Conservation (phyloP, 1,284 basidiomycete species). For the Cryptococcus sp. region DNA sequence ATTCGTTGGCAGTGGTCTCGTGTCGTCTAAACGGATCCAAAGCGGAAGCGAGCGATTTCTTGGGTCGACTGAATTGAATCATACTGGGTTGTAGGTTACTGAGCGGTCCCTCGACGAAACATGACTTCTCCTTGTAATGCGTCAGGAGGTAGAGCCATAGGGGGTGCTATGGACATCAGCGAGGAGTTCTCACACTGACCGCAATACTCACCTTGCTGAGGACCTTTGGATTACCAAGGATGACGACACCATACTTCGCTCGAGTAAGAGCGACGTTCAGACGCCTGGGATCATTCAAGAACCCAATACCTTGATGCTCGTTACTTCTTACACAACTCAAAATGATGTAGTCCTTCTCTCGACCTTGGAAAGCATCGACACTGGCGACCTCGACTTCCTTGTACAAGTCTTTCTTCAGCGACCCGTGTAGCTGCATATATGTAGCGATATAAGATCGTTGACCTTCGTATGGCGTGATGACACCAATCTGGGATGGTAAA, state of each 20-base stretch:
- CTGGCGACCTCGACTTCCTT: slow-evolving; percentile 99
- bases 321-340: slow-evolving; percentile 98
- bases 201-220: slow-evolving; percentile 77
- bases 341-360: slow-evolving; percentile 99
- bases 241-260: slow-evolving; percentile 96
- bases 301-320: slow-evolving; percentile 98
- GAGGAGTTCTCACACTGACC: not conserved
- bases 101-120: slow-evolving; percentile 92
- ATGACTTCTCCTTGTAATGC: slow-evolving; percentile 95
- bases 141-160: slow-evolving; percentile 98
- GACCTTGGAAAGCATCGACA: slow-evolving; percentile 98
- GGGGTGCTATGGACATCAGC: slow-evolving; percentile 63
- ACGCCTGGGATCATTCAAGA: slow-evolving; percentile 94
- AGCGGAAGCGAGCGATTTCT: slow-evolving; percentile 73
- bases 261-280: slow-evolving; percentile 96
- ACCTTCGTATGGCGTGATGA: slow-evolving; percentile 98
- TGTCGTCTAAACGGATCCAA: slow-evolving; percentile 87
- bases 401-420: slow-evolving; percentile 97
- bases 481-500: slow-evolving; percentile 89
- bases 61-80: slow-evolving; percentile 97
- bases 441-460: slow-evolving; percentile 98
- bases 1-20: slow-evolving; percentile 66
- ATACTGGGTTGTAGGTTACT: slow-evolving; percentile 95
- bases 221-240: slow-evolving; percentile 97
- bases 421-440: slow-evolving; percentile 99